A percentile compares a stretch with the other conserved stretches of the same genome.
phyloP scores from a whole-genome alignment of 768 basidiomycete species.

The Cystobasidium ongulense region DNA sequence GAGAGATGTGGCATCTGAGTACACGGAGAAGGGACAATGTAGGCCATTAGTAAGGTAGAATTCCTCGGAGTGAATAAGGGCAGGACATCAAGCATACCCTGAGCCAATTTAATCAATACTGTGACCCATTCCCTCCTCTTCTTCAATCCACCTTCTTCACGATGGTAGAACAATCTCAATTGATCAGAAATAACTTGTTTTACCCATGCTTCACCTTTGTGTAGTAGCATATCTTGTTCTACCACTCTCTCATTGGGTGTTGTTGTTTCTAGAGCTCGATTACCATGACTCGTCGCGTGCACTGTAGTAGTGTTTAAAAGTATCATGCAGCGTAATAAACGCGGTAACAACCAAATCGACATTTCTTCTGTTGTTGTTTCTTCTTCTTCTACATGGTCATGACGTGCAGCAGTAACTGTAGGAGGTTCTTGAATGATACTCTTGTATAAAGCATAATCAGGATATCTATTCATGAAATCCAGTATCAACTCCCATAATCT shows the following conservation, averaged over 20 bases:
- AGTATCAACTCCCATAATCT: conserved; percentile 9
- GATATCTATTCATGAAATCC: conserved; percentile 10
- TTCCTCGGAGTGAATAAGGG: too few relatives aligned
- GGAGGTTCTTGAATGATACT: not conserved
- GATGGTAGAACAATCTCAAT: not conserved
- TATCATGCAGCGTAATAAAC: not conserved
- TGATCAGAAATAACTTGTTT: not conserved
- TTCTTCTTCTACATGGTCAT: not conserved
- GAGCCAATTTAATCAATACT: not conserved
- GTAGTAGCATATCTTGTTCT: not conserved
- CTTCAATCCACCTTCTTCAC: not conserved
- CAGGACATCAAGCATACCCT: too few relatives aligned
- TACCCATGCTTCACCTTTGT: not conserved
- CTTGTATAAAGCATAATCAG: conserved; percentile 16
- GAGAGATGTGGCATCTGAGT: not conserved
- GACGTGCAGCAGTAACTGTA: not conserved
- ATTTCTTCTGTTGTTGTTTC: conserved; percentile 2
- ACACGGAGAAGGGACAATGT: too few relatives aligned
- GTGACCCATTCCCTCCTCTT: not conserved
- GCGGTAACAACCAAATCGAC: conserved; percentile 9
- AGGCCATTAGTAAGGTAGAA: too few relatives aligned
- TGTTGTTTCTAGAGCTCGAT: too few relatives aligned
- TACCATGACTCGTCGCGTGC: too few relatives aligned
- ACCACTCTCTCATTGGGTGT: not conserved
- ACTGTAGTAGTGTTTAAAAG: not conserved